These are phyloP conservation scores for Leptographium flavum DNA, from an alignment of 2,329 filamentous ascomycete species.

Conservation along the genomic window DNA sequence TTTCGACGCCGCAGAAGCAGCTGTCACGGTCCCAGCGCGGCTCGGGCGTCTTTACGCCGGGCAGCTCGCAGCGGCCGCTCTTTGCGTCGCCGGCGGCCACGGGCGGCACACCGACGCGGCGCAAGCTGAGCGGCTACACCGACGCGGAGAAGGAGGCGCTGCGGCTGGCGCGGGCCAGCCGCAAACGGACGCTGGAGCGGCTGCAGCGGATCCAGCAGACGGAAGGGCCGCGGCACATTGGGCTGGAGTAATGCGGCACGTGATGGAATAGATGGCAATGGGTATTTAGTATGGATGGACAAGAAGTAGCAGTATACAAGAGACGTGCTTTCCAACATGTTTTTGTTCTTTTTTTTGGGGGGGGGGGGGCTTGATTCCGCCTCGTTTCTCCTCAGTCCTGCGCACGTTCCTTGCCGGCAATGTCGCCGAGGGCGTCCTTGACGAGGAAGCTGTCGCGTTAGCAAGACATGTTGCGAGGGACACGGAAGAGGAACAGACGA, in stretches of 20 bases:
- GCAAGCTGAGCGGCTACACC: slow-evolving; percentile 48
- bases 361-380: too few species aligned
- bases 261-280: not conserved
- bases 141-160: slow-evolving; percentile 42
- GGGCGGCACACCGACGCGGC: slow-evolving; percentile 32
- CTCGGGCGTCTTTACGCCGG: slow-evolving; percentile 18
- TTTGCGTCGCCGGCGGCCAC: slow-evolving; percentile 15
- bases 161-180: slow-evolving; percentile 35
- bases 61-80: slow-evolving; percentile 20
- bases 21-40: slow-evolving; percentile 17
- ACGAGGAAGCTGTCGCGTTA: slow-evolving; percentile 57
- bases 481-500: not conserved
- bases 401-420: slow-evolving; percentile 51
- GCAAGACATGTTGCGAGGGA: not conserved
- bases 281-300: not conserved
- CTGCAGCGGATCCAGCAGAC: slow-evolving; percentile 24
- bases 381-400: slow-evolving; percentile 43
- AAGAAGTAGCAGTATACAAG: not conserved
- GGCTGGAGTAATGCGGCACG: slow-evolving; percentile 7
- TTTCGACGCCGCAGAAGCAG: slow-evolving; percentile 25
- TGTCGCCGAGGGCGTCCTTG: slow-evolving; percentile 71
- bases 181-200: slow-evolving; percentile 10
- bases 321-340: not conserved
- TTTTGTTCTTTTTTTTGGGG: too few species aligned
- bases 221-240: slow-evolving; percentile 19